These are phyloP conservation scores for grape (Vitis vinifera) DNA, from an alignment of 164 flowering plant species.

Conservation along the genomic window ASM3070453v1 NC_081820.1:1329001-1329500, in stretches of 20 bases:
- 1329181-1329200: neutral
- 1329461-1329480: constrained; percentile 25
- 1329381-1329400: neutral
- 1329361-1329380: constrained; percentile 27
- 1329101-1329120: too few relatives aligned
- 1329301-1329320: neutral
- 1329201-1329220: neutral
- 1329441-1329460: neutral
- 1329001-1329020: neutral
- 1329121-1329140: too few relatives aligned
- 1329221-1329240: neutral
- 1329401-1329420: neutral
- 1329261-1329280: neutral
- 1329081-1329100: too few relatives aligned
- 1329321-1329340: neutral
- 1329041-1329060: too few relatives aligned
- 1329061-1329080: too few relatives aligned
- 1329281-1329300: neutral
- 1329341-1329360: constrained; percentile 16
- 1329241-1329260: neutral
- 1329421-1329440: too few relatives aligned
- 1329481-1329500: constrained; percentile 26
- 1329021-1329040: too few relatives aligned
- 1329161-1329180: too few relatives aligned
- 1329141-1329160: too few relatives aligned